Evolutionary conservation across 805 yeast genomes (phyloP).

Genomic region (Komagataella pseudopastoris): DNA sequence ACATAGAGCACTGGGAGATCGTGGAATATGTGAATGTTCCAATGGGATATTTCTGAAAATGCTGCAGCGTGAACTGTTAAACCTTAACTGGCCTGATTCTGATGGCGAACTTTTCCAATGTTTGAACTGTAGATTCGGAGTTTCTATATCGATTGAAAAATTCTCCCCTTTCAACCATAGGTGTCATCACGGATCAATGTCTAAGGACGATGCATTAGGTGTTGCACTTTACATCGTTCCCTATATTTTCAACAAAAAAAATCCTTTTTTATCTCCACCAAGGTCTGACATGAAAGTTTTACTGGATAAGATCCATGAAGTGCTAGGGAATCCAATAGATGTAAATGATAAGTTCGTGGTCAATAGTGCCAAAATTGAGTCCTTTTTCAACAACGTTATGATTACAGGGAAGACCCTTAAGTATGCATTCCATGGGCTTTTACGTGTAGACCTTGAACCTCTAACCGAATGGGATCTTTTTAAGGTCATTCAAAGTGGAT

Average conservation of each 20-base stretch:
- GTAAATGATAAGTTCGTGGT: slow-evolving; percentile 24
- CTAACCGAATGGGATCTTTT: slow-evolving; percentile 17
- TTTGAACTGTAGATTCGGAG: slow-evolving; percentile 66
- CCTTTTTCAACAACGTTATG: slow-evolving; percentile 28
- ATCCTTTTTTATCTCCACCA: slow-evolving; percentile 45
- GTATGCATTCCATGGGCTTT: slow-evolving; percentile 38
- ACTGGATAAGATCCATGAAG: slow-evolving; percentile 58
- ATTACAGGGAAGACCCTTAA: slow-evolving; percentile 15
- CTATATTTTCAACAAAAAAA: slow-evolving; percentile 38
- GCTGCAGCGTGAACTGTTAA: slow-evolving; percentile 38
- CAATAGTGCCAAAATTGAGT: slow-evolving; percentile 31
- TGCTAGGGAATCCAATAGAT: slow-evolving; percentile 54
- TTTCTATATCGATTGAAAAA: slow-evolving; percentile 42
- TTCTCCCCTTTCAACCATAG: slow-evolving; percentile 59
- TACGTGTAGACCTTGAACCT: slow-evolving; percentile 13
- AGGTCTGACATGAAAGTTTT: slow-evolving; percentile 62
- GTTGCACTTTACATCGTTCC: slow-evolving; percentile 34
- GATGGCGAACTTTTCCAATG: slow-evolving; percentile 68
- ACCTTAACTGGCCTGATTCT: slow-evolving; percentile 26
- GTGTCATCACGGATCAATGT: slow-evolving; percentile 26
- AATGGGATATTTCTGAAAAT: slow-evolving; percentile 49
- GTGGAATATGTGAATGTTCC: slow-evolving; percentile 56
- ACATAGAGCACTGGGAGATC: slow-evolving; percentile 62
- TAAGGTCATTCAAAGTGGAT: slow-evolving; percentile 33
- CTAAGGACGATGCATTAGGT: slow-evolving; percentile 19